A percentile compares a stretch with the other conserved stretches of the same genome.
Evolutionary conservation across 306 rosid species (phyloP).

Genomic region (Cercis canadensis): DNA sequence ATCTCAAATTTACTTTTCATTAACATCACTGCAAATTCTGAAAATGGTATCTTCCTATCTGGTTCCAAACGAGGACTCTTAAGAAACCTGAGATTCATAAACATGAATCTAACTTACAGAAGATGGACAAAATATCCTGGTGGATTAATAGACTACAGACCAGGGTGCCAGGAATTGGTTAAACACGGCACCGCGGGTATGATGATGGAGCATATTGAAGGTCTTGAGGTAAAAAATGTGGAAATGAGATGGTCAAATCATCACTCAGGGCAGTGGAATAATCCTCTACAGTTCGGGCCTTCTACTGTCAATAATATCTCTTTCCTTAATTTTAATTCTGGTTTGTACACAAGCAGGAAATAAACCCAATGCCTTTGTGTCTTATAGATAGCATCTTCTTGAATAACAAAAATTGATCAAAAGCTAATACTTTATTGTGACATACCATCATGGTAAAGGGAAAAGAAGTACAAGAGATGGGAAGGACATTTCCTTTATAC

Average conservation of each 20-base stretch:
- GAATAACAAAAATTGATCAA: no score
- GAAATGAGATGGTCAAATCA: constrained; percentile 77
- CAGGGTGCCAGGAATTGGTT: constrained; percentile 85
- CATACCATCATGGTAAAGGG: no score
- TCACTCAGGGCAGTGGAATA: constrained; percentile 58
- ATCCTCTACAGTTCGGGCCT: constrained; percentile 80
- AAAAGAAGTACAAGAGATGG: no score
- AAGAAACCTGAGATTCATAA: constrained; percentile 73
- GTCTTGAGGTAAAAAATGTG: constrained; percentile 72
- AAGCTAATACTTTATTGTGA: no score
- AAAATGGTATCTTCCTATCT: constrained; percentile 86
- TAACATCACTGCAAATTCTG: constrained; percentile 78
- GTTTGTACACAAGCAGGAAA: constrained; percentile 37
- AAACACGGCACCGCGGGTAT: constrained; percentile 73
- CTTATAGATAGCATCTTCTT: no score
- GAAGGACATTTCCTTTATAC: no score
- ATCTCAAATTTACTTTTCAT: constrained; percentile 75
- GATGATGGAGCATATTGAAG: constrained; percentile 83
- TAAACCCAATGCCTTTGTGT: constrained; percentile 7
- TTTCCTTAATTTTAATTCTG: constrained; percentile 67
- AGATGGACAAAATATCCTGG: constrained; percentile 67
- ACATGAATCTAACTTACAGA: constrained; percentile 67
- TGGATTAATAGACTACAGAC: constrained; percentile 86
- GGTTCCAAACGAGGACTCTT: constrained; percentile 79
- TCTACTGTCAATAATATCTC: constrained; percentile 75